Percentiles rank a stretch among this genome's conserved stretches.
phyloP scores from a whole-genome alignment of 228 moss, liverwort and hornwort genomes.

The Sphagnum fallax region DNA sequence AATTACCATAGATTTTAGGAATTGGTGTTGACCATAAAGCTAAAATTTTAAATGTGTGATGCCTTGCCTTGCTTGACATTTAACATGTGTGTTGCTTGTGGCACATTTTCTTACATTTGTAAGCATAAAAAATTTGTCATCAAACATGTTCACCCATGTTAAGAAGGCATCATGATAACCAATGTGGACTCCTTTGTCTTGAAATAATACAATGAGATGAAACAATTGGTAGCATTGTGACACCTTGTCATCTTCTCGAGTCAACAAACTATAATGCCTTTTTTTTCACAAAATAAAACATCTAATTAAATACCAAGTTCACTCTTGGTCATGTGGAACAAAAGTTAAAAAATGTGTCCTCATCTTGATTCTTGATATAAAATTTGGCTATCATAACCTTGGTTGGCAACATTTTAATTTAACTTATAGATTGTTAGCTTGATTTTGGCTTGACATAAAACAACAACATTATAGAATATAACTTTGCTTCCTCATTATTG shows the following conservation, averaged over 20 bases:
- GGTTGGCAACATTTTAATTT: too few relatives aligned
- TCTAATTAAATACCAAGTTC: too few relatives aligned
- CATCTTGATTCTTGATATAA: too few relatives aligned
- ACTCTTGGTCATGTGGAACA: too few relatives aligned
- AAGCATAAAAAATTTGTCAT: conserved; percentile 66
- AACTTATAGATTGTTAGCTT: too few relatives aligned
- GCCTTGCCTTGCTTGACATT: too few relatives aligned
- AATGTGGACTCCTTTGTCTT: conserved; percentile 53
- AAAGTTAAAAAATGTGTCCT: too few relatives aligned
- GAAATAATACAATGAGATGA: conserved; percentile 39
- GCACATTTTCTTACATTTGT: conserved; percentile 67
- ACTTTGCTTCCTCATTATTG: too few relatives aligned
- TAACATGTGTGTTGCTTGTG: background rate
- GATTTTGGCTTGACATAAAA: too few relatives aligned
- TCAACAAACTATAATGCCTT: background rate
- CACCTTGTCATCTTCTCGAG: background rate
- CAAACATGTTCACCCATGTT: conserved; percentile 27
- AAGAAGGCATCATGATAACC: conserved; percentile 36
- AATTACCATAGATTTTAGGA: background rate
- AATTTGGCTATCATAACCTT: too few relatives aligned
- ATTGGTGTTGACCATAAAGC: conserved; percentile 5
- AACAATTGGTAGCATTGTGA: conserved; percentile 53
- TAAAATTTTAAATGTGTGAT: too few relatives aligned
- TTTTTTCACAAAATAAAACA: background rate
- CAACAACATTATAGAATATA: too few relatives aligned